Evolutionary conservation across 345 rosid species (phyloP).

Genomic region (Conringia planisiliqua): DNA sequence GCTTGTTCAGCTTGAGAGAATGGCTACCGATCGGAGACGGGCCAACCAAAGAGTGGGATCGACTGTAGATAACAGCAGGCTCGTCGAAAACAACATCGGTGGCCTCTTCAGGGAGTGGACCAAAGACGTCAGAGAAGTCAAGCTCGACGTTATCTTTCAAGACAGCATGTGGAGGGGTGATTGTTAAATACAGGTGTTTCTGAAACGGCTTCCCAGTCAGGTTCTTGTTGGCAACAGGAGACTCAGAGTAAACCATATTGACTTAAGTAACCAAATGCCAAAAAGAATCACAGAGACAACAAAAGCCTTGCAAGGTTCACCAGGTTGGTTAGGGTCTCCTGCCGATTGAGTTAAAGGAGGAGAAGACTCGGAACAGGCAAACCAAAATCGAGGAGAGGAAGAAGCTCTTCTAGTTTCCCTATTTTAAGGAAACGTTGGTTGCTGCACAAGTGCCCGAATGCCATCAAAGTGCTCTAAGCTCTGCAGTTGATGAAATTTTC

Average conservation of each 20-base stretch:
- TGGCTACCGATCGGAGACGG: constrained; percentile 65
- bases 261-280: not conserved
- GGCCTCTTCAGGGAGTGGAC: constrained; percentile 30
- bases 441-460: constrained; percentile 50
- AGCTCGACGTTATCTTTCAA: constrained; percentile 27
- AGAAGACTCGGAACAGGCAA: constrained; percentile 36
- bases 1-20: constrained; percentile 62
- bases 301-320: not conserved
- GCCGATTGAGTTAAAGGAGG: not conserved
- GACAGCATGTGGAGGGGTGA: constrained; percentile 16
- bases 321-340: constrained; percentile 30
- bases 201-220: constrained; percentile 15
- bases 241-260: constrained; percentile 28
- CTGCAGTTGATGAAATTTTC: constrained; percentile 39
- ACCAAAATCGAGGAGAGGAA: constrained; percentile 67
- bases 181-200: constrained; percentile 14
- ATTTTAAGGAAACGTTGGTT: constrained; percentile 77
- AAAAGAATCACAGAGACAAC: not conserved
- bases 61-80: constrained; percentile 63
- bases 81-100: constrained; percentile 43
- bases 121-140: constrained; percentile 38
- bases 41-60: constrained; percentile 88
- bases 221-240: not conserved
- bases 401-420: constrained; percentile 71
- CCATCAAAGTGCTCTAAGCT: constrained; percentile 69